A percentile compares a stretch with the other conserved stretches of the same genome.
Evolutionary conservation across 257 asterid species (phyloP).

Genomic region (Lycium ferocissimum): DNA sequence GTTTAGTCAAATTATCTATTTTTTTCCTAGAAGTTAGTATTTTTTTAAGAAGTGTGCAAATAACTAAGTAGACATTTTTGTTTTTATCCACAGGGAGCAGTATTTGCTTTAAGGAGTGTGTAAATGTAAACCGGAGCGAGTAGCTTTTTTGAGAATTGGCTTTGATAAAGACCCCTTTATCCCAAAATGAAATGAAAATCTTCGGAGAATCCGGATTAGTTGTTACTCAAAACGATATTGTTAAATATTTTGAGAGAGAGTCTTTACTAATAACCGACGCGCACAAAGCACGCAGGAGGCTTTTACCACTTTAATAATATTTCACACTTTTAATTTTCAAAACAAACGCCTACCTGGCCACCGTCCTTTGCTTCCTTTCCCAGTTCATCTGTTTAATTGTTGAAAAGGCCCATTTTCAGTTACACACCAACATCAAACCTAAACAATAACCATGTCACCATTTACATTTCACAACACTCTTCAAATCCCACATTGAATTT

Average conservation of each 20-base stretch:
- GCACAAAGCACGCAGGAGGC: background rate
- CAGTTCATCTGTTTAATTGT: constrained; percentile 13
- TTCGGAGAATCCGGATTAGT: background rate
- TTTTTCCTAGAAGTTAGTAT: too few species aligned
- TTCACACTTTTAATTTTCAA: constrained; percentile 11
- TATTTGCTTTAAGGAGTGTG: too few species aligned
- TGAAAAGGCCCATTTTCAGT: background rate
- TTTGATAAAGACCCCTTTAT: too few species aligned
- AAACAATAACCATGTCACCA: constrained; percentile 10
- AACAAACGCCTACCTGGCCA: constrained; percentile 30
- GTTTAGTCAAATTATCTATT: too few species aligned
- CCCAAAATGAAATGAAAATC: too few species aligned
- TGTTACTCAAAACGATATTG: background rate
- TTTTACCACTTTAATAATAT: background rate
- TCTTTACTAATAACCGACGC: background rate
- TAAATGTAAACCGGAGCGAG: too few species aligned
- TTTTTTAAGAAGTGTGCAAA: too few species aligned
- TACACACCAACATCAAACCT: constrained; percentile 8
- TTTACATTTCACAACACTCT: constrained; percentile 15
- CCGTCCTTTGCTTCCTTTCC: constrained; percentile 10
- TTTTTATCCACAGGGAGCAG: too few species aligned
- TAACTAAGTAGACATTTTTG: too few species aligned
- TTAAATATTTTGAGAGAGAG: background rate
- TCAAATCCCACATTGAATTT: background rate
- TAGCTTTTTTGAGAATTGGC: background rate